Conservation (phyloP, 345 rosid genomes). For the Pseudoturritis turrita region DNA sequence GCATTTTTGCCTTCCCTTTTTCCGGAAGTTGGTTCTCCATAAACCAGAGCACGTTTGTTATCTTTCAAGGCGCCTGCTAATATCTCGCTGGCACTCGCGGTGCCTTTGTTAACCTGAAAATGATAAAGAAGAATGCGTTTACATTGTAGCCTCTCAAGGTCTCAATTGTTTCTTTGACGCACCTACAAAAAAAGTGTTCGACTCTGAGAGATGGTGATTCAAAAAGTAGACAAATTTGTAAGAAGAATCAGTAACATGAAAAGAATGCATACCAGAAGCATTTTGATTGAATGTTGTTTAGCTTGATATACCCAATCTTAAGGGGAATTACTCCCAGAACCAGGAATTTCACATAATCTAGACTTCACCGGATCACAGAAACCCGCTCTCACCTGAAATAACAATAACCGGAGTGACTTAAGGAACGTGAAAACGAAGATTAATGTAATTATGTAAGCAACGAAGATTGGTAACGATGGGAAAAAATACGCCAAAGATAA, state of each 20-base stretch:
- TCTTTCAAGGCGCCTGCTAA: slow-evolving; percentile 92
- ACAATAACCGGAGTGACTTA: neutral
- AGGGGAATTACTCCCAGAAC: slow-evolving; percentile 59
- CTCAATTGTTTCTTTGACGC: slow-evolving; percentile 78
- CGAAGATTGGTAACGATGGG: neutral
- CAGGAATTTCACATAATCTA: slow-evolving; percentile 72
- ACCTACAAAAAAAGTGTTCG: slow-evolving; percentile 37
- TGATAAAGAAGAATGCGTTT: slow-evolving; percentile 50
- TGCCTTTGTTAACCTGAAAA: slow-evolving; percentile 88
- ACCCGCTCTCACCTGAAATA: slow-evolving; percentile 70
- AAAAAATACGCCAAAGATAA: slow-evolving; percentile 61
- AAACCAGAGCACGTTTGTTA: slow-evolving; percentile 80
- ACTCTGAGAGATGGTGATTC: neutral
- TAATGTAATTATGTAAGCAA: neutral
- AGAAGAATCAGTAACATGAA: neutral
- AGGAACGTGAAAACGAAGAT: neutral
- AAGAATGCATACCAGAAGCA: slow-evolving; percentile 58
- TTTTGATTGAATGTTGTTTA: slow-evolving; percentile 80
- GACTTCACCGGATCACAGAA: slow-evolving; percentile 84
- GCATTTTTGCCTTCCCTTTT: slow-evolving; percentile 70
- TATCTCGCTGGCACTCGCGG: slow-evolving; percentile 98
- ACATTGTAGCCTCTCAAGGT: slow-evolving; percentile 61
- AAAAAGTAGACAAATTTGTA: slow-evolving; percentile 11
- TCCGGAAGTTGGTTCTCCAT: slow-evolving; percentile 88
- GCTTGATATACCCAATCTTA: slow-evolving; percentile 89